Evolutionary conservation across 805 yeast species (phyloP).

Genomic region (Metschnikowia drakensbergensis): DNA sequence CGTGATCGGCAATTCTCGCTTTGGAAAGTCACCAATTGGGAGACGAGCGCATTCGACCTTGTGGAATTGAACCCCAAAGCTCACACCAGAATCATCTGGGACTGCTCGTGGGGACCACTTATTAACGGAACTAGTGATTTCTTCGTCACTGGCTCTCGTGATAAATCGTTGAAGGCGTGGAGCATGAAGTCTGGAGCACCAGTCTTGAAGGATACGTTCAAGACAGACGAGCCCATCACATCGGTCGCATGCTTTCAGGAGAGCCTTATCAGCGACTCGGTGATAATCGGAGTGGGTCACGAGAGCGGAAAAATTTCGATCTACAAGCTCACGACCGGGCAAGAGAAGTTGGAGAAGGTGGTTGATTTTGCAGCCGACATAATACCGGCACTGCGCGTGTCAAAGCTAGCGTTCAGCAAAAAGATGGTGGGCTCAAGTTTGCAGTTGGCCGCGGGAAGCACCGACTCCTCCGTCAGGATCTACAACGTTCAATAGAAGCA

Average conservation of each 20-base stretch:
- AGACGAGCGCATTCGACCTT: constrained; percentile 32
- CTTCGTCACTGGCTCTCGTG: constrained; percentile 88
- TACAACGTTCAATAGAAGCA: constrained; percentile 19
- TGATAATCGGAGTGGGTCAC: constrained; percentile 58
- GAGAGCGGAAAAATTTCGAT: constrained; percentile 62
- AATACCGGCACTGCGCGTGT: constrained; percentile 60
- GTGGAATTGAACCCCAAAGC: constrained; percentile 60
- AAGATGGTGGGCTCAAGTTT: constrained; percentile 5
- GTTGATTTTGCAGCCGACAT: constrained; percentile 32
- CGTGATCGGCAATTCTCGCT: constrained; percentile 85
- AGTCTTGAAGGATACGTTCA: constrained; percentile 28
- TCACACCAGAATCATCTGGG: constrained; percentile 93
- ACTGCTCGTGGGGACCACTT: constrained; percentile 79
- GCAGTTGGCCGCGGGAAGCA: constrained; percentile 59
- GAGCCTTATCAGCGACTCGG: constrained; percentile 20
- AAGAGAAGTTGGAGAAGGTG: constrained; percentile 19
- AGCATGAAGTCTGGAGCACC: constrained; percentile 23
- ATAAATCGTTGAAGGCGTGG: constrained; percentile 77
- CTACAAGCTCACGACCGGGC: constrained; percentile 22
- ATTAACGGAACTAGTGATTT: constrained; percentile 17
- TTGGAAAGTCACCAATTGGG: constrained; percentile 47
- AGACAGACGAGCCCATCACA: constrained; percentile 58
- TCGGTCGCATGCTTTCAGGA: constrained; percentile 51
- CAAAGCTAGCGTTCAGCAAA: constrained; percentile 57
- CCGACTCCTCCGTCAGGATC: constrained; percentile 59